Evolutionary conservation across 1,139 yeast species (phyloP), one percentile per base, ranked within the genome.

Genomic region (Maudiozyma humilis): DNA sequence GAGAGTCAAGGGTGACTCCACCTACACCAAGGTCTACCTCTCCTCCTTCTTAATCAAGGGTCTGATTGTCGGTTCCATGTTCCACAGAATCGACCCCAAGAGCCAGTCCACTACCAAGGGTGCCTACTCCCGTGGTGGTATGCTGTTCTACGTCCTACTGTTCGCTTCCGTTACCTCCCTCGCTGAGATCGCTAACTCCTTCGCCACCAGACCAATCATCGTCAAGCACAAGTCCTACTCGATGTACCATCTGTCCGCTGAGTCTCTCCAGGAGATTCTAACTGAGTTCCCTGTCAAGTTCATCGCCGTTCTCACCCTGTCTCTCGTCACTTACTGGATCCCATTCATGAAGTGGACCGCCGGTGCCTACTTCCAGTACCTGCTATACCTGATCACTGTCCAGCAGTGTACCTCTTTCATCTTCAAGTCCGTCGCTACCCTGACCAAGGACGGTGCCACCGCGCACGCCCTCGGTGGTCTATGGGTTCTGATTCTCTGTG

Each of bases 241-340:
- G 3, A 69, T 80, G 62, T 80, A 79, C 53, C 79, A 78, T 49
- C 77, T 81, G 30, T 74, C 83, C 32, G 81, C 81, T n/a, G 84
- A 80, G 59, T 78, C 84, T 6, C 57, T 79, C 40, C 81, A 79
- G 46, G 71, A 73, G 44, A 68, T 78, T 51, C 59, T 78, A 42
- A 72, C 82, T 27, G 82, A 78, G 53, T 58, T 78, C 41, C 85
- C 86, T 3, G 65, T 72, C 20, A 79, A 79, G 55, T 47, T 75
- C 10, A 48, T 66, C 34, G 70, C 74, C 48, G 65, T 76, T 41
- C 50, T 72, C 33, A 54, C 66, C 25, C 71, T 79, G 56, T 65
- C 72, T 37, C 52, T 79, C 36, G 66, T 72, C 25, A 63, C 76
- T 38, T 80, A 79, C 59, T 79, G 79, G 66, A 67, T 79, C 70